phyloP scores from a whole-genome alignment of 1,284 basidiomycete genomes.

The Xerocomus amazonicus region DNA sequence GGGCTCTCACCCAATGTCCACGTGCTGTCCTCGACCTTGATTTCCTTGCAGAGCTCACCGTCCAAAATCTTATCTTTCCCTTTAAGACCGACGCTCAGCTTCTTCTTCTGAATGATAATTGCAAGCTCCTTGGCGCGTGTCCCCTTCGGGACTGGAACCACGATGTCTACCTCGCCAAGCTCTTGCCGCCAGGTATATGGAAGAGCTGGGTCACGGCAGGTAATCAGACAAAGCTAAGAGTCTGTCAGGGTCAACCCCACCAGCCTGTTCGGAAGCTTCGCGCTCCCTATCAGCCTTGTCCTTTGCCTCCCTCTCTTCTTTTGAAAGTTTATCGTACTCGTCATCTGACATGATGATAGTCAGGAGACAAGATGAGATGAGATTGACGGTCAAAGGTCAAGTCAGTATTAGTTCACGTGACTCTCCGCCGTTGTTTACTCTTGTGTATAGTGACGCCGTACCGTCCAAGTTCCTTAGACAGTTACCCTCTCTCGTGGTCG shows the following conservation, averaged over 20 bases:
- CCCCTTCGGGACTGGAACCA: constrained; percentile 82
- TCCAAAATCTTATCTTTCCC: constrained; percentile 80
- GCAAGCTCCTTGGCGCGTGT: constrained; percentile 77
- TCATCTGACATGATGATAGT: constrained; percentile 42
- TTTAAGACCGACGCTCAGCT: constrained; percentile 82
- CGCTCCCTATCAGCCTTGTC: constrained; percentile 68
- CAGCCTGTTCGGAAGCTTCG: constrained; percentile 80
- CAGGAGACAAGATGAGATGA: constrained; percentile 20
- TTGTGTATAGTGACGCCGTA: constrained; percentile 26
- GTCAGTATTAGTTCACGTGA: no score
- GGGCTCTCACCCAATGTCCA: constrained; percentile 80
- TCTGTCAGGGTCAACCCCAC: constrained; percentile 45
- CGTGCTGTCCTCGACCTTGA: constrained; percentile 95
- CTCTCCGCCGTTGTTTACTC: constrained; percentile 17
- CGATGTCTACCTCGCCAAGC: constrained; percentile 82
- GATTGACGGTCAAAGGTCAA: constrained; percentile 8
- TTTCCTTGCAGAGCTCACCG: constrained; percentile 91
- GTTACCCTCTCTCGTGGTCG: constrained; percentile 14
- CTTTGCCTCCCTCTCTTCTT: constrained; percentile 70
- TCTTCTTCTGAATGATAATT: constrained; percentile 78
- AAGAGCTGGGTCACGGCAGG: constrained; percentile 50
- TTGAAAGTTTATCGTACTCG: constrained; percentile 75
- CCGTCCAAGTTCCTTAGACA: constrained; percentile 8
- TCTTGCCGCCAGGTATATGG: constrained; percentile 95
- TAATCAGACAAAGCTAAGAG: constrained; percentile 12